Conservation (phyloP, 306 rosid genomes). For the Alnus glutinosa region DNA sequence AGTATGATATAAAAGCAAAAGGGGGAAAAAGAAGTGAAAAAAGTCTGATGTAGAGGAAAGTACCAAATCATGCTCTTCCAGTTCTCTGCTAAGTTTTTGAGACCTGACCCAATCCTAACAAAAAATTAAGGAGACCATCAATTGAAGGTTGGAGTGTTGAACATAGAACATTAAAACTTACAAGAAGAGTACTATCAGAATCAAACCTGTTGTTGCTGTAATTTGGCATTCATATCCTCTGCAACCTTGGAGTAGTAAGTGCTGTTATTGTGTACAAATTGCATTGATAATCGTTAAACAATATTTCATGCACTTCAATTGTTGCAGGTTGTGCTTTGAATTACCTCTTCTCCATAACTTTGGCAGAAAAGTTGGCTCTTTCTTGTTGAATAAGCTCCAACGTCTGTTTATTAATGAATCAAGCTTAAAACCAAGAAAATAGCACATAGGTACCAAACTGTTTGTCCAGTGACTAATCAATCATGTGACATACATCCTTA, state of each 20-base stretch:
- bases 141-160: constrained; percentile 14
- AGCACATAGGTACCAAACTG: constrained; percentile 26
- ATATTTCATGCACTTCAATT: constrained; percentile 14
- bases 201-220: constrained; percentile 69
- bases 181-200: constrained; percentile 19
- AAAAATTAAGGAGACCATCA: constrained; percentile 29
- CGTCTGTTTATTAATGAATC: constrained; percentile 47
- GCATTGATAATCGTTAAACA: constrained; percentile 21
- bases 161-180: constrained; percentile 11
- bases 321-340: constrained; percentile 18
- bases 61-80: constrained; percentile 50
- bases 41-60: background rate
- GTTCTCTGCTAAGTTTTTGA: constrained; percentile 38
- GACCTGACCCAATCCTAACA: constrained; percentile 60
- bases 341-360: constrained; percentile 72
- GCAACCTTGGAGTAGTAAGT: constrained; percentile 50
- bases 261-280: constrained; percentile 42
- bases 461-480: constrained; percentile 7
- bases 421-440: constrained; percentile 29
- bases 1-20: background rate
- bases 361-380: constrained; percentile 53
- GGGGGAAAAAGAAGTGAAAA: background rate
- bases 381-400: constrained; percentile 80
- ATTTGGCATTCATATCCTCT: constrained; percentile 52
- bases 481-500: background rate